Base-by-base conservation (phyloP, 768 basidiomycete species). In the Fistulinella prunicolor region DNA sequence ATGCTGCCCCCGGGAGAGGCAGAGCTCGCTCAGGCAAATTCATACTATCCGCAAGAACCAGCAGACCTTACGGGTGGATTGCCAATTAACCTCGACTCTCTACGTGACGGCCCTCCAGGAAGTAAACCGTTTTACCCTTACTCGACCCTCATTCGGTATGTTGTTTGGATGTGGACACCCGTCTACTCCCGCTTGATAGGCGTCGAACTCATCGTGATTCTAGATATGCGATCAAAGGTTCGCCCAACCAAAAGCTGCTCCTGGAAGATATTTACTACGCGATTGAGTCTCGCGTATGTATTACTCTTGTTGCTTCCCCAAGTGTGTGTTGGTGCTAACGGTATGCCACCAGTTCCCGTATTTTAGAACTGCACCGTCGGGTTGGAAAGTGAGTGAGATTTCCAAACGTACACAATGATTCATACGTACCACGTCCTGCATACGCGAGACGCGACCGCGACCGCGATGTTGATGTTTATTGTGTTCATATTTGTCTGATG, bases 201-300 rank as follows among this genome's bases (percentile, higher is more conserved):
- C 30, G 24, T 30, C 17, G 14, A 26, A 42, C 45, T 50, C 42
- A 42, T 57, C 35, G 47, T 41, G 40, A 44, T 46, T 52, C 29
- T 59, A 92, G 89, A 55, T 93, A 92, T 65, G 89, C 89, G 46
- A 93, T 93, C 67, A 93, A 93, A 70, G 90, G 89, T 50, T 89
- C 90, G 7, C 89, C 89, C 34, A 90, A 86, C 63, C 86, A 88
- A 68, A 90, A 89, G 63, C 67, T 93, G 47, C 71, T 93, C 46
- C 71, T 93, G 43, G 89, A 93, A 71, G 89, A 93, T 67, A 92
- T 93, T 45, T 93, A 93, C 66, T 92, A 91, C 69, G 89, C 89
- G 14, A 91, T 93, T 53, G 89, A 91, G 68, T 89, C 87, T 44
- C 79, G 89, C 60, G 89, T 91, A 69, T 64, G 85, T 77, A 44